Evolutionary conservation across 2,329 filamentous ascomycete species (phyloP).

Genomic region (Colletotrichum endophyticum): DNA sequence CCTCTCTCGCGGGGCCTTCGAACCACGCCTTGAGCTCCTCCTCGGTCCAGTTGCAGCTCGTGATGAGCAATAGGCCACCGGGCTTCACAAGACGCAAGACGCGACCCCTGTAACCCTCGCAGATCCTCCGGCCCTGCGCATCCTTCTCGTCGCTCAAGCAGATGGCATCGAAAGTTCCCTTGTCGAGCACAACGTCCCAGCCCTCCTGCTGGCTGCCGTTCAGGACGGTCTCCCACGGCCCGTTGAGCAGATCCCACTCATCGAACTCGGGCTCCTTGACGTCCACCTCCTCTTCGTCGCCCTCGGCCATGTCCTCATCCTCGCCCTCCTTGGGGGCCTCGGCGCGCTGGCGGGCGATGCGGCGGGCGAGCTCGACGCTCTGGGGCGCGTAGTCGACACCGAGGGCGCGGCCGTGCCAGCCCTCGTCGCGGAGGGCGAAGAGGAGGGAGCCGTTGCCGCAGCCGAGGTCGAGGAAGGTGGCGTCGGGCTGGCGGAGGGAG

Average conservation of each 20-base stretch:
- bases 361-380: conserved; percentile 75
- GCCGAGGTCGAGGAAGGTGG: conserved; percentile 82
- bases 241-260: conserved; percentile 69
- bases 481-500: conserved; percentile 20
- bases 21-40: conserved; percentile 85
- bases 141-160: conserved; percentile 69
- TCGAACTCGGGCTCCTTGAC: conserved; percentile 43
- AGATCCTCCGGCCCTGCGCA: conserved; percentile 62
- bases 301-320: conserved; percentile 26
- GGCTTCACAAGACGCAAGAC: conserved; percentile 71
- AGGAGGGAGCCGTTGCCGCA: conserved; percentile 94
- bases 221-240: conserved; percentile 39
- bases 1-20: conserved; percentile 42
- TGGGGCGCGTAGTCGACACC: conserved; percentile 86
- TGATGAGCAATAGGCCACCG: conserved; percentile 81
- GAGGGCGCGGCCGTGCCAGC: conserved; percentile 73
- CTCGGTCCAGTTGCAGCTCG: conserved; percentile 98
- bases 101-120: conserved; percentile 75
- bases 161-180: conserved; percentile 97
- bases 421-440: conserved; percentile 73
- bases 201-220: conserved; percentile 45
- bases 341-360: conserved; percentile 51
- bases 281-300: conserved; percentile 6
- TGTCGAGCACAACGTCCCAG: conserved; percentile 95
- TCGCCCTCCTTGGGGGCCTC: background rate